These are phyloP conservation scores for Plasmodium sp. DNA, from an alignment of 169 alveolate genomes.

Conservation along the genomic window DNA sequence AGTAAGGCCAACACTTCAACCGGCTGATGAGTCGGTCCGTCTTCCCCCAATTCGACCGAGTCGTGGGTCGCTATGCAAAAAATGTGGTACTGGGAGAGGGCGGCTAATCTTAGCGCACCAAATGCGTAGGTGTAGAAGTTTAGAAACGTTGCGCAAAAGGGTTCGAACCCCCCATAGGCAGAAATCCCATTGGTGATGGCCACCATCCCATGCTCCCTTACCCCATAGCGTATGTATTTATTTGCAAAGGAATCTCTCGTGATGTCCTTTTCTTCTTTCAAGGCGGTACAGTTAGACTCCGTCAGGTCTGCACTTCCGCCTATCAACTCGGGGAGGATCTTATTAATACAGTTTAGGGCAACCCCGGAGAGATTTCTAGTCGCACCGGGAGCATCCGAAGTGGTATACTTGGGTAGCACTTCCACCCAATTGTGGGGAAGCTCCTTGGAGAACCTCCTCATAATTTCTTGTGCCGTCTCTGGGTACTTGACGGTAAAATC, in stretches of 20 bases:
- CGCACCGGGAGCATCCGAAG: slow-evolving; percentile 52
- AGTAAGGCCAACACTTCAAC: slow-evolving; percentile 82
- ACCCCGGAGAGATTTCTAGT: slow-evolving; percentile 73
- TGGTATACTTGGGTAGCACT: slow-evolving; percentile 59
- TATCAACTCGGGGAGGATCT: slow-evolving; percentile 80
- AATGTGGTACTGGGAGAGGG: slow-evolving; percentile 79
- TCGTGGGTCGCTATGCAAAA: slow-evolving; percentile 87
- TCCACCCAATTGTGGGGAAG: slow-evolving; percentile 72
- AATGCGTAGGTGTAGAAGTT: slow-evolving; percentile 84
- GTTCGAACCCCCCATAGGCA: slow-evolving; percentile 82
- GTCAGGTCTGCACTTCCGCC: slow-evolving; percentile 88
- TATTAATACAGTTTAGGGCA: slow-evolving; percentile 69
- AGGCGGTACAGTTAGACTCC: slow-evolving; percentile 79
- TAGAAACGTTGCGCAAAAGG: slow-evolving; percentile 85
- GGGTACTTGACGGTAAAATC: slow-evolving; percentile 76
- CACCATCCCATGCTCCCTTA: slow-evolving; percentile 88
- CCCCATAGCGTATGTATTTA: slow-evolving; percentile 79
- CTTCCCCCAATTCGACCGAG: slow-evolving; percentile 87
- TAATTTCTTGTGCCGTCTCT: slow-evolving; percentile 75
- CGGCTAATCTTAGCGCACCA: slow-evolving; percentile 84
- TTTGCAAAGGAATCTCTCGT: slow-evolving; percentile 26
- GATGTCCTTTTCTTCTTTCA: slow-evolving; percentile 56
- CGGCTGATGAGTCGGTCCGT: slow-evolving; percentile 90
- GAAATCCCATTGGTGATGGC: slow-evolving; percentile 85
- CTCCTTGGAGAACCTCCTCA: slow-evolving; percentile 57